Evolutionary conservation across 371 early-diverging fungal species (phyloP).

Genomic region (Mortierella sp.): DNA sequence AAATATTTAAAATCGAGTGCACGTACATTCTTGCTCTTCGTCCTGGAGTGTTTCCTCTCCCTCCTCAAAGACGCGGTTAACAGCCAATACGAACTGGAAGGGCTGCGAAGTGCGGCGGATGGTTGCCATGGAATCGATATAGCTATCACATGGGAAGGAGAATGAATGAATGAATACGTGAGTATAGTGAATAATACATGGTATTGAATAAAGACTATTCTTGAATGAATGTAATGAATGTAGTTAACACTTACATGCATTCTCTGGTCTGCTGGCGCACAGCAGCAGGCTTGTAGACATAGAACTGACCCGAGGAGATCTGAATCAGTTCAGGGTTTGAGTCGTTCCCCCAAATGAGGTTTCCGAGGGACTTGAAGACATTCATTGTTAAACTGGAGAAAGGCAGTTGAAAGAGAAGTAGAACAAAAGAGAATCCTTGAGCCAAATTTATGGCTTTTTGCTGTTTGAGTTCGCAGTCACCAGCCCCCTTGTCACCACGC

Average conservation of each 20-base stretch:
- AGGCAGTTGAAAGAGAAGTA: neutral
- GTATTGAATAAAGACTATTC: neutral
- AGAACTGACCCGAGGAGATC: conserved; percentile 68
- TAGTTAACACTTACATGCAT: conserved; percentile 51
- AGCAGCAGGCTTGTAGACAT: conserved; percentile 55
- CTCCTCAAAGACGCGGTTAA: conserved; percentile 78
- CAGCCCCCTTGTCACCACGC: neutral
- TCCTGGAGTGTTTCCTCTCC: conserved; percentile 73
- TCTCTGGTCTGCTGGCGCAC: conserved; percentile 38
- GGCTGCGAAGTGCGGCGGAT: conserved; percentile 68
- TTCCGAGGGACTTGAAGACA: conserved; percentile 67
- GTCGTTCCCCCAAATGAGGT: conserved; percentile 66
- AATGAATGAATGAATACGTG: neutral
- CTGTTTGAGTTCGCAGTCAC: conserved; percentile 16
- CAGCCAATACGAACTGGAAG: conserved; percentile 74
- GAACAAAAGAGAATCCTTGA: neutral
- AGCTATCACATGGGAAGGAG: conserved; percentile 23
- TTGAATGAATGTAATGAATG: neutral
- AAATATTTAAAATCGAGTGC: conserved; percentile 4
- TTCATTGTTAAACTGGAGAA: conserved; percentile 24
- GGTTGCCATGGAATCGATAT: conserved; percentile 68
- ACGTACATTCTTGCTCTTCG: conserved; percentile 51
- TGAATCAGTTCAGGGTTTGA: conserved; percentile 62
- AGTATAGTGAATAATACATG: too few species aligned
- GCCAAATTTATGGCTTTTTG: neutral